A percentile compares a stretch with the other conserved stretches of the same genome.
These are phyloP conservation scores for Morella rubra DNA, from an alignment of 306 rosid species.

Conservation along the genomic window DNA sequence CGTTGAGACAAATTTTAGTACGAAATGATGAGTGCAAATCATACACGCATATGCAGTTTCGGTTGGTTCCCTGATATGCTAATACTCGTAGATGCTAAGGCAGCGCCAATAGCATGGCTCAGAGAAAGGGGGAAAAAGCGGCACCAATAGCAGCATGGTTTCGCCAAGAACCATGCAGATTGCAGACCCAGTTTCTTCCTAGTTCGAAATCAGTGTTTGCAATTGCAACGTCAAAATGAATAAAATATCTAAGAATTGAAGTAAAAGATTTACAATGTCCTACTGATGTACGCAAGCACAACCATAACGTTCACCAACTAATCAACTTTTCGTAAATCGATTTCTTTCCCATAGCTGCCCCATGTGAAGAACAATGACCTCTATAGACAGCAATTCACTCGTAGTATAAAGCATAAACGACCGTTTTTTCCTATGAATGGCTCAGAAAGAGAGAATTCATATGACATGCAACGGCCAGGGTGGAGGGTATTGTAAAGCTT, in stretches of 20 bases:
- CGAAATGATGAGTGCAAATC: too few relatives aligned
- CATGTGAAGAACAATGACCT: background rate
- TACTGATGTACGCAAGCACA: background rate
- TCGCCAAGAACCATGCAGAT: too few relatives aligned
- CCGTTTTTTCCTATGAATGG: background rate
- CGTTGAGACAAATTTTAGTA: too few relatives aligned
- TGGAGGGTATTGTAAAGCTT: background rate
- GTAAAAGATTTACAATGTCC: background rate
- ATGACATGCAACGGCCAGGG: background rate
- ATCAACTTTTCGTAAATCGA: background rate
- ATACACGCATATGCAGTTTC: too few relatives aligned
- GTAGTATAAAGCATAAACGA: background rate
- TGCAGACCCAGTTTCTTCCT: background rate
- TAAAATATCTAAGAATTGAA: background rate
- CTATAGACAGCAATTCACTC: background rate
- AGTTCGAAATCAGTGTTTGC: background rate
- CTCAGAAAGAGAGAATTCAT: background rate
- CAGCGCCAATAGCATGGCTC: too few relatives aligned
- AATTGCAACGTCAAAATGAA: background rate
- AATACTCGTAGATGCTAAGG: too few relatives aligned
- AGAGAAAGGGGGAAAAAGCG: too few relatives aligned
- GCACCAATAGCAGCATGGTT: too few relatives aligned
- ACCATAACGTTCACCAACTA: background rate
- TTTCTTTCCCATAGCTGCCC: too few relatives aligned
- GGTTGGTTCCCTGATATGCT: too few relatives aligned